These are phyloP conservation scores for Penicillium polonicum DNA, from an alignment of 2,329 filamentous ascomycete genomes.

Conservation along the genomic window DNA sequence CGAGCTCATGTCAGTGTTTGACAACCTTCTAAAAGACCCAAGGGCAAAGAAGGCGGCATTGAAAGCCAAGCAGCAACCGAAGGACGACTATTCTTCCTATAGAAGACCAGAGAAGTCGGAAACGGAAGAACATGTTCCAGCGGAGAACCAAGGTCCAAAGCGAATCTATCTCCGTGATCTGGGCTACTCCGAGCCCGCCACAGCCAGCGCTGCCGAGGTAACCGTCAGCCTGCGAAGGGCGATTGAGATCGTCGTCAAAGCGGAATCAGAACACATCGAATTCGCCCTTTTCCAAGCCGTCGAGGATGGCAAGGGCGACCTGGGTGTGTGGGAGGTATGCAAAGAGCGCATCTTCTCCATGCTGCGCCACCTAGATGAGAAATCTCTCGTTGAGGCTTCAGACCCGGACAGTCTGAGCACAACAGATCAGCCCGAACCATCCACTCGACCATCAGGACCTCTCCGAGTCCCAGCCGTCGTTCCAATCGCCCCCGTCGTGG, in stretches of 20 bases:
- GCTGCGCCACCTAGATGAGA: conserved; percentile 29
- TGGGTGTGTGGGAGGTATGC: conserved; percentile 42
- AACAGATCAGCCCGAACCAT: background rate
- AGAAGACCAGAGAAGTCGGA: background rate
- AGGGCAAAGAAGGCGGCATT: background rate
- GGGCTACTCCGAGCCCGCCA: conserved; percentile 15
- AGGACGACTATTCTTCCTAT: background rate
- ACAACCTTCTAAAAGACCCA: conserved; percentile 10
- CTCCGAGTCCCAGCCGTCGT: conserved; percentile 36
- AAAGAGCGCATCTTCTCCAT: conserved; percentile 43
- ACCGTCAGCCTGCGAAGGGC: conserved; percentile 22
- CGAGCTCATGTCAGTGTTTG: conserved; percentile 22
- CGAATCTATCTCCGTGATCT: conserved; percentile 17
- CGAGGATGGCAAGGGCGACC: conserved; percentile 32
- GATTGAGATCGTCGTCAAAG: conserved; percentile 28
- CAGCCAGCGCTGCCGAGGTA: conserved; percentile 6
- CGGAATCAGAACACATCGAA: conserved; percentile 35
- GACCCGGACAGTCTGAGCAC: background rate
- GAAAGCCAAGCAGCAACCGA: background rate
- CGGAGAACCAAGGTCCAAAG: conserved; percentile 1
- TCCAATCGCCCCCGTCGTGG: conserved; percentile 34
- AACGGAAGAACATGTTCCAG: background rate
- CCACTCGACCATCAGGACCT: conserved; percentile 4
- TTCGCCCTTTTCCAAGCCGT: conserved; percentile 30
- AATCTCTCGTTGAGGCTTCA: conserved; percentile 4